Conservation (phyloP, 495 filamentous ascomycete genomes). For the Cenococcum geophilum region DNA sequence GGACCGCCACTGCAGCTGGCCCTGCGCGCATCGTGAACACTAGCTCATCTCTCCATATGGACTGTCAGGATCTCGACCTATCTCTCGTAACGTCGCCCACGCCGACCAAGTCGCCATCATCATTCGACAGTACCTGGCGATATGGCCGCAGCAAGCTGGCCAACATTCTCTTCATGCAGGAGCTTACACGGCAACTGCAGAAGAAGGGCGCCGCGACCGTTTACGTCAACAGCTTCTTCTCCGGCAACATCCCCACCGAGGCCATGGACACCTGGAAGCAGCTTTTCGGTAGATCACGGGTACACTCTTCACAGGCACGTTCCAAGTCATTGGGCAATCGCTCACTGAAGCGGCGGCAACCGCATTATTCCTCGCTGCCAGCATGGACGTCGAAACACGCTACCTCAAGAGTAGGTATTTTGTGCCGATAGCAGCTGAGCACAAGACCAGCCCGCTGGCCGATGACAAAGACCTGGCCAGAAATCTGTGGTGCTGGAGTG, state of each 20-base stretch:
- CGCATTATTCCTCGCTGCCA: conserved; percentile 39
- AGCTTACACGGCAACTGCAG: conserved; percentile 34
- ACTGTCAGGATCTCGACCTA: conserved; percentile 31
- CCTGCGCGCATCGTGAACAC: conserved; percentile 54
- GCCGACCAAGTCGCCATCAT: conserved; percentile 19
- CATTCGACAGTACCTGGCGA: conserved; percentile 33
- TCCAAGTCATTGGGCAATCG: conserved; percentile 34
- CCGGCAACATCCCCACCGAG: conserved; percentile 42
- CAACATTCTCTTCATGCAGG: conserved; percentile 42
- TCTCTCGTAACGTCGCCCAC: conserved; percentile 31
- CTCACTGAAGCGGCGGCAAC: conserved; percentile 40
- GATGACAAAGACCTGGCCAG: conserved; percentile 32
- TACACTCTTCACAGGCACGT: conserved; percentile 10
- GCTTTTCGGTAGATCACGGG: conserved; percentile 33
- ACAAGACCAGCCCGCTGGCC: conserved; percentile 26
- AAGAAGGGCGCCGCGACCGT: conserved; percentile 28
- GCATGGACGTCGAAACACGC: conserved; percentile 19
- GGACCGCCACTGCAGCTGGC: conserved; percentile 46
- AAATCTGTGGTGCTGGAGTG: conserved; percentile 36
- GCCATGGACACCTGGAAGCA: conserved; percentile 38
- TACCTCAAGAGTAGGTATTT: conserved; percentile 36
- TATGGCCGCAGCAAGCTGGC: conserved; percentile 44
- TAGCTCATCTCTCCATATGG: conserved; percentile 43
- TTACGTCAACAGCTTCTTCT: conserved; percentile 41
- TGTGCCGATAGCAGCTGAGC: conserved; percentile 36